Base-by-base conservation (phyloP, 1,284 basidiomycete genomes). In the Schizopora paradoxa region DNA sequence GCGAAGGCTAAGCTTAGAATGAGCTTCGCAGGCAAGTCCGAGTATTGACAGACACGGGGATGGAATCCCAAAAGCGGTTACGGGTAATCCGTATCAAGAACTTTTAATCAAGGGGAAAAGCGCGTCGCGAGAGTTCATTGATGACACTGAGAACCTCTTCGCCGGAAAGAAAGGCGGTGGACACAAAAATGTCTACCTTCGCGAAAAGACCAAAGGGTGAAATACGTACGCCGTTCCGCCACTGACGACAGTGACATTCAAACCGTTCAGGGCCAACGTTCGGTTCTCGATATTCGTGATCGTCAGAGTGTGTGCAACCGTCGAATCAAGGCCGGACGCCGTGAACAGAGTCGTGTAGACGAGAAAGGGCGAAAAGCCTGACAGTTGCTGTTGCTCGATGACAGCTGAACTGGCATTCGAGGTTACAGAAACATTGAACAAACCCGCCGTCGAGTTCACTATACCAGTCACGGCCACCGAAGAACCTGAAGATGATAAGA, bases 401-500 rank as follows among this genome's bases (percentile, higher is more conserved):
- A 69, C 64, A 10, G 65, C 65, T 18, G 61, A 61, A 48, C 70
- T 58, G 42, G 55, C 61, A 55, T 87, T 80, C n/a, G 49, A 51
- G n/a, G 18, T 46, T 7, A 88, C 62, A 16, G 64, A 70, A 45
- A 87, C 76, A 42, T 75, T 69, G 58, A 78, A 87, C 31, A 65
- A 65, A 43, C 77, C 80, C 3, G 73, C 69, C 37, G 61, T 58
- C 2, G 72, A 73, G 31, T 73, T 76, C 23, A 72, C 76, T 38
- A 71, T 66, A 6, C 85, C 83, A 35, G 64, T 68, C 25, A 87
- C 59, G 6, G 72, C 63, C 36, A 86, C 66, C 6, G 79, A 73
- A 26, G 74, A 74, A 19, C 51, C 54, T 53, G 25, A 8, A 33
- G 18, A 23, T 2, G n/a, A 16, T 23, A 5, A 41, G 16, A 14